phyloP scores from a whole-genome alignment of 257 asterid genomes.

The Solanum etuberosum region DNA sequence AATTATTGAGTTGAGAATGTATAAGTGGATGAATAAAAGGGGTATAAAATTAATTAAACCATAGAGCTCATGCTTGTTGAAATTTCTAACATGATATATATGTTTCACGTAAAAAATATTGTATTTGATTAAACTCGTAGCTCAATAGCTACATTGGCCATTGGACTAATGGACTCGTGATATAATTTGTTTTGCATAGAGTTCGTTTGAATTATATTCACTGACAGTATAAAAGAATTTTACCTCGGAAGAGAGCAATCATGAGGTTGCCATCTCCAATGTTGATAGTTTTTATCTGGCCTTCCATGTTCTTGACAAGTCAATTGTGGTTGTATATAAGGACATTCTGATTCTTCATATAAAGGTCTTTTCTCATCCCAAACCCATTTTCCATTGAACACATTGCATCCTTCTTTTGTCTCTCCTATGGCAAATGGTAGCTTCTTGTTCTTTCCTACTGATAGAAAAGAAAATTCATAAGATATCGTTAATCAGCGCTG shows the following conservation, averaged over 20 bases:
- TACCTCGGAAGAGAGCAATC: constrained; percentile 77
- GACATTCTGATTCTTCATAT: constrained; percentile 80
- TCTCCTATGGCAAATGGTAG: constrained; percentile 27
- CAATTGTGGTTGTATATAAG: constrained; percentile 87
- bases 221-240: neutral
- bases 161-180: neutral
- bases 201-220: accelerated
- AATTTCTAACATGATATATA: neutral
- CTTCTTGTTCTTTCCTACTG: constrained; percentile 13
- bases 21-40: neutral
- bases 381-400: constrained; percentile 61
- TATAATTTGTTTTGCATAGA: accelerated
- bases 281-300: constrained; percentile 66
- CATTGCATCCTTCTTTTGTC: constrained; percentile 22
- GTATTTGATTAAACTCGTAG: neutral
- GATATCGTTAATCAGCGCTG: neutral
- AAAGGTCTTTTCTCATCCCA: constrained; percentile 55
- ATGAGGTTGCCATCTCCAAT: constrained; percentile 94
- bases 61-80: neutral
- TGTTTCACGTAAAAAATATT: neutral
- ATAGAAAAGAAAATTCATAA: neutral
- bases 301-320: constrained; percentile 85
- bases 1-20: neutral
- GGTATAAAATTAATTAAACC: neutral
- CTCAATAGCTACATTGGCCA: neutral